These are phyloP conservation scores for Xylaria castorea DNA, from an alignment of 495 filamentous ascomycete species.

Conservation along the genomic window DNA sequence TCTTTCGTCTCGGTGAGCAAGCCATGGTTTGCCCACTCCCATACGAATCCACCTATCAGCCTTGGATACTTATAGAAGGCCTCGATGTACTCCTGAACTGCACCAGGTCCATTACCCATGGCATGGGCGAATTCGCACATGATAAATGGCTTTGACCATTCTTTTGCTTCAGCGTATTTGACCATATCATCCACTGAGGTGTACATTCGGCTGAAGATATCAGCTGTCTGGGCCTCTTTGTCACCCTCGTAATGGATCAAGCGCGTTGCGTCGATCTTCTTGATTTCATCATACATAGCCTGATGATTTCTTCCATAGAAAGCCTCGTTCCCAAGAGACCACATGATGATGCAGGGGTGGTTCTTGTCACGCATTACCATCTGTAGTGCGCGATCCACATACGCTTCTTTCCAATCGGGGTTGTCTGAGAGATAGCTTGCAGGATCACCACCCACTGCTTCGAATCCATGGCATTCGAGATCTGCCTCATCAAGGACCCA, in stretches of 20 bases:
- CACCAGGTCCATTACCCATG: conserved; percentile 79
- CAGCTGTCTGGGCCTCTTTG: conserved; percentile 62
- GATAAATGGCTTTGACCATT: conserved; percentile 63
- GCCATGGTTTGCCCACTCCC: conserved; percentile 81
- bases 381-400: conserved; percentile 72
- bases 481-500: conserved; percentile 78
- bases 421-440: conserved; percentile 66
- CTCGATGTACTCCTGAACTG: conserved; percentile 71
- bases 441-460: conserved; percentile 54
- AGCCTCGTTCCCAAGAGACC: conserved; percentile 76
- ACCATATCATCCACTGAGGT: conserved; percentile 56
- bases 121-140: conserved; percentile 76
- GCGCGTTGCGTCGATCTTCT: conserved; percentile 60
- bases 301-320: conserved; percentile 72
- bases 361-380: conserved; percentile 74
- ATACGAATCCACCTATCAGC: conserved; percentile 74
- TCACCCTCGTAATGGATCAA: conserved; percentile 75
- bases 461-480: conserved; percentile 75
- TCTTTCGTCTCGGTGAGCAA: conserved; percentile 61
- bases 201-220: conserved; percentile 75
- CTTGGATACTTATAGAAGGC: conserved; percentile 67
- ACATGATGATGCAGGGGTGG: conserved; percentile 71
- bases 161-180: conserved; percentile 46
- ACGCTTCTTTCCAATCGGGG: conserved; percentile 70
- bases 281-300: conserved; percentile 71